phyloP scores from a whole-genome alignment of 1,139 yeast species.

The Saccharomycopsis phalli region DNA sequence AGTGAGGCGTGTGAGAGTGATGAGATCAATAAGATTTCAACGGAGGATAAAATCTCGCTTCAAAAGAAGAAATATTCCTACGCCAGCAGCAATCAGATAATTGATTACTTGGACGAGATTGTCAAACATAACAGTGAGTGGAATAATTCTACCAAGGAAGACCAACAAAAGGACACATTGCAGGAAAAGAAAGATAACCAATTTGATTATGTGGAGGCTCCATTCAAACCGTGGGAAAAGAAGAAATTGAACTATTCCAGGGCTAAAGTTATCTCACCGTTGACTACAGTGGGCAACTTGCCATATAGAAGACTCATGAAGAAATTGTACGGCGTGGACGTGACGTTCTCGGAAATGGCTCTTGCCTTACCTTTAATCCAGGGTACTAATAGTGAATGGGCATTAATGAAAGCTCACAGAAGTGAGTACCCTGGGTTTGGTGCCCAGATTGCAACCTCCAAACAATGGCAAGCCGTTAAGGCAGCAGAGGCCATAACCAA shows the following conservation, averaged over 20 bases:
- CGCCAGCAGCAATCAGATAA: constrained; percentile 44
- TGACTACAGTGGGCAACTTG: constrained; percentile 94
- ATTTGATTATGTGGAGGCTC: constrained; percentile 63
- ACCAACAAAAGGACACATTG: constrained; percentile 20
- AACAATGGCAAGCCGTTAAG: constrained; percentile 89
- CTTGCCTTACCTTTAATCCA: constrained; percentile 75
- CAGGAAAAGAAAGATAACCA: constrained; percentile 30
- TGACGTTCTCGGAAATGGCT: constrained; percentile 96
- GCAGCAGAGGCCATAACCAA: constrained; percentile 73
- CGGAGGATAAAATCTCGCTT: constrained; percentile 44
- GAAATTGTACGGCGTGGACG: constrained; percentile 72
- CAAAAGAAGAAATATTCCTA: constrained; percentile 58
- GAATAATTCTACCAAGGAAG: constrained; percentile 23
- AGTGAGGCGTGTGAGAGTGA: constrained; percentile 29
- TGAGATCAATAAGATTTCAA: constrained; percentile 60
- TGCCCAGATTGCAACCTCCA: constrained; percentile 84
- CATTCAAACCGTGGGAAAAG: constrained; percentile 77
- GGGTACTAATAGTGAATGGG: constrained; percentile 96
- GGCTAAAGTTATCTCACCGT: constrained; percentile 87
- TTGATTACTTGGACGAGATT: constrained; percentile 47
- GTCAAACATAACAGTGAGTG: constrained; percentile 31
- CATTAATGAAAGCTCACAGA: constrained; percentile 81
- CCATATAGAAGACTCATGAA: constrained; percentile 94
- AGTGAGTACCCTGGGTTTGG: constrained; percentile 86
- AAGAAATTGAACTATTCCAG: constrained; percentile 54